Percentiles rank a stretch among this genome's conserved stretches.
Evolutionary conservation across 2,329 filamentous ascomycete species (phyloP).

Genomic region (Hymenoscyphus occultus): DNA sequence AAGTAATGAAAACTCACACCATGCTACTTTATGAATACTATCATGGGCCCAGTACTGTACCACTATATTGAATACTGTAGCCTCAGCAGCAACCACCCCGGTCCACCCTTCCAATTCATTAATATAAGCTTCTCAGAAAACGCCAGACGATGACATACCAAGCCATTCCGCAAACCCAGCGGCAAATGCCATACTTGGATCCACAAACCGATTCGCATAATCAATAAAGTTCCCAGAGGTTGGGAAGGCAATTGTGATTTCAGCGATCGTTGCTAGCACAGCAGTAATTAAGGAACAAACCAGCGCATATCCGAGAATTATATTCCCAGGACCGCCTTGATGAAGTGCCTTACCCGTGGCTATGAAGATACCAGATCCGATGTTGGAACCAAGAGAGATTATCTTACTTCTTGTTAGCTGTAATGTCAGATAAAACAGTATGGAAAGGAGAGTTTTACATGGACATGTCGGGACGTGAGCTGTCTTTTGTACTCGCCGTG

Average conservation of each 20-base stretch:
- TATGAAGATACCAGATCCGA: slow-evolving; percentile 46
- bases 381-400: slow-evolving; percentile 39
- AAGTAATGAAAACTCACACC: slow-evolving; percentile 8
- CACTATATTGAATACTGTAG: slow-evolving; percentile 29
- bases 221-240: slow-evolving; percentile 36
- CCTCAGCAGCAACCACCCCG: slow-evolving; percentile 31
- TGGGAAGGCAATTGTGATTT: slow-evolving; percentile 41
- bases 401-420: slow-evolving; percentile 9
- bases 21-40: slow-evolving; percentile 21
- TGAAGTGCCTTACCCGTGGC: slow-evolving; percentile 44
- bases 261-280: slow-evolving; percentile 42
- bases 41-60: slow-evolving; percentile 28
- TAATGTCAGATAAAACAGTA: background rate
- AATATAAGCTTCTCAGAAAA: background rate
- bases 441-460: background rate
- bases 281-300: slow-evolving; percentile 48
- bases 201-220: slow-evolving; percentile 21
- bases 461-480: background rate
- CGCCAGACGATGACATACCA: background rate
- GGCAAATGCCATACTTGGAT: slow-evolving; percentile 18
- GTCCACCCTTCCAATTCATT: slow-evolving; percentile 24
- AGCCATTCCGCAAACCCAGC: slow-evolving; percentile 39
- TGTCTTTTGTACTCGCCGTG: background rate
- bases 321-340: slow-evolving; percentile 42
- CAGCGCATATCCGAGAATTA: slow-evolving; percentile 42